Conservation (phyloP, 106 monocot genomes). For the Allium fistulosum region DNA sequence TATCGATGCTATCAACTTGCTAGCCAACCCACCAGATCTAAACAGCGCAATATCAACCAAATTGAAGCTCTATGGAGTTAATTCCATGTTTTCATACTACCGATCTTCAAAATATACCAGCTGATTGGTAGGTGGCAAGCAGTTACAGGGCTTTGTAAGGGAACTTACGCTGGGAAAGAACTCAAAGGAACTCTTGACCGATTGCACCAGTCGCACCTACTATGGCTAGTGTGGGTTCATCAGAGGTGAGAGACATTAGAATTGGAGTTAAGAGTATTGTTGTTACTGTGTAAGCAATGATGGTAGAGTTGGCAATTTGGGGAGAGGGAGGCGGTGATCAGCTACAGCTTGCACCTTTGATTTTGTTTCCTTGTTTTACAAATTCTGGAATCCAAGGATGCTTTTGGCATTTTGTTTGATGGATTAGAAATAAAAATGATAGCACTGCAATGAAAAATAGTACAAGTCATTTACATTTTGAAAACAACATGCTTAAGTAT, state of each 20-base stretch:
- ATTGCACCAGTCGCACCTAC: constrained; percentile 93
- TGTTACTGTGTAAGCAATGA: too few relatives aligned
- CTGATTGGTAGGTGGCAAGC: constrained; percentile 73
- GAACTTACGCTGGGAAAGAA: constrained; percentile 79
- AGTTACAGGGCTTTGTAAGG: constrained; percentile 67
- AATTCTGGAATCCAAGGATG: too few relatives aligned
- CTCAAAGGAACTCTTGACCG: constrained; percentile 84
- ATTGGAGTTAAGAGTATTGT: background rate
- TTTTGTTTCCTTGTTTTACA: too few relatives aligned
- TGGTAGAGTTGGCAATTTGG: too few relatives aligned
- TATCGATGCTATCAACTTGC: constrained; percentile 41
- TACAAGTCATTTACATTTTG: too few relatives aligned
- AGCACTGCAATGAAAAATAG: too few relatives aligned
- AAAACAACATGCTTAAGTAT: too few relatives aligned
- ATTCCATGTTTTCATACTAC: constrained; percentile 58
- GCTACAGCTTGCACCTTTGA: too few relatives aligned
- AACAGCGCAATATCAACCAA: constrained; percentile 80
- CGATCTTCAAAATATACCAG: constrained; percentile 63
- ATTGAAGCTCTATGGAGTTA: constrained; percentile 61
- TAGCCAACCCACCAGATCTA: constrained; percentile 75
- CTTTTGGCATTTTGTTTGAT: too few relatives aligned
- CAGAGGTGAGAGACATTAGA: constrained; percentile 47
- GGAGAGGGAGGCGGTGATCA: too few relatives aligned
- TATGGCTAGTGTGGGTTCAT: constrained; percentile 69
- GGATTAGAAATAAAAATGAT: too few relatives aligned